Evolutionary conservation across 495 filamentous ascomycete genomes (phyloP).

Genomic region (Xylaria grammica): DNA sequence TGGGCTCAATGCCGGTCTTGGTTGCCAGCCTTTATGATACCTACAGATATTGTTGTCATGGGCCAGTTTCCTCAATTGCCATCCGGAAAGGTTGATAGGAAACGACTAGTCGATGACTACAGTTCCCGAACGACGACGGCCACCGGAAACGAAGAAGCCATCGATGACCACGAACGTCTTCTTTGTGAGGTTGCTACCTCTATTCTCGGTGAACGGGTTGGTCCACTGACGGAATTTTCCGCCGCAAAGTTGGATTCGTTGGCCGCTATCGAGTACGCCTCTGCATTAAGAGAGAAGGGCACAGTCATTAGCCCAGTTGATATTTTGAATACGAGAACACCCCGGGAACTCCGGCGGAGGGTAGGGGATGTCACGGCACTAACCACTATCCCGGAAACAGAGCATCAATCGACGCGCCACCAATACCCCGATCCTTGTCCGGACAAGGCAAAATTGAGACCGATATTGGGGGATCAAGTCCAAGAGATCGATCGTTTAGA

Average conservation of each 20-base stretch:
- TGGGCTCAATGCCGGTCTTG: conserved; percentile 65
- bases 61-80: conserved; percentile 68
- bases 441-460: conserved; percentile 29
- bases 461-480: conserved; percentile 17
- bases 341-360: conserved; percentile 27
- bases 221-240: conserved; percentile 51
- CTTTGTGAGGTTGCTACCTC: conserved; percentile 54
- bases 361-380: background rate
- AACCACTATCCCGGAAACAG: background rate
- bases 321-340: conserved; percentile 60
- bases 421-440: background rate
- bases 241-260: conserved; percentile 74
- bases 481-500: conserved; percentile 57
- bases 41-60: conserved; percentile 67
- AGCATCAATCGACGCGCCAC: background rate
- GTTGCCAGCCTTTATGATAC: conserved; percentile 81
- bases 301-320: conserved; percentile 57
- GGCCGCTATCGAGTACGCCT: conserved; percentile 68
- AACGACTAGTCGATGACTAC: conserved; percentile 64
- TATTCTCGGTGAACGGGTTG: conserved; percentile 51
- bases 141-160: conserved; percentile 23
- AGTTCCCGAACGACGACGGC: conserved; percentile 24
- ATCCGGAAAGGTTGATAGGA: conserved; percentile 81
- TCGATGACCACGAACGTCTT: conserved; percentile 47
- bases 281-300: conserved; percentile 58